These are phyloP conservation scores for Solanum etuberosum DNA, from an alignment of 257 asterid species.

Conservation along the genomic window DNA sequence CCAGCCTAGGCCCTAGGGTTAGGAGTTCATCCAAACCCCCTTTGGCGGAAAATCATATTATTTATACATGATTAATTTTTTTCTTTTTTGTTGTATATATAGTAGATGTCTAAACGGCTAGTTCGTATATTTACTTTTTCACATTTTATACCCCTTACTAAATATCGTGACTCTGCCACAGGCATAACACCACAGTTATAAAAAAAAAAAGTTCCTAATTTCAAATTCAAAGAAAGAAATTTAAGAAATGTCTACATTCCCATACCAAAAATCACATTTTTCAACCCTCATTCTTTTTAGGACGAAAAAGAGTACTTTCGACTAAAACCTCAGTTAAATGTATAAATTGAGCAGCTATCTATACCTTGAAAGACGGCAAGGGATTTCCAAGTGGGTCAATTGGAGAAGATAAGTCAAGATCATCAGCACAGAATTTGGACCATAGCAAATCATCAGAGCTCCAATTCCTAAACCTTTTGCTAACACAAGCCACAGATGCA, in stretches of 20 bases:
- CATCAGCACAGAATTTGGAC: constrained; percentile 53
- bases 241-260: background rate
- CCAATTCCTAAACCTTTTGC: constrained; percentile 44
- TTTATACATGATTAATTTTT: too few relatives aligned
- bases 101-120: background rate
- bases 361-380: constrained; percentile 59
- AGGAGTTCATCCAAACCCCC: background rate
- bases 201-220: background rate
- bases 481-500: constrained; percentile 54
- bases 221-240: background rate
- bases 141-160: too few relatives aligned
- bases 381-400: constrained; percentile 48
- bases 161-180: background rate
- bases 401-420: constrained; percentile 62
- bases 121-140: background rate
- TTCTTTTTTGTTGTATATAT: background rate
- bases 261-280: background rate
- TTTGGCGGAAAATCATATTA: background rate
- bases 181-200: background rate
- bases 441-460: constrained; percentile 73
- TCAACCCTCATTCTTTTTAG: background rate
- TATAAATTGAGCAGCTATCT: background rate
- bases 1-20: background rate
- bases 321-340: background rate
- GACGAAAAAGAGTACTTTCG: background rate